A percentile compares a stretch with the other conserved stretches of the same genome.
phyloP scores from a whole-genome alignment of 495 filamentous ascomycete species.

The Penicillium cosmopolitanum region DNA sequence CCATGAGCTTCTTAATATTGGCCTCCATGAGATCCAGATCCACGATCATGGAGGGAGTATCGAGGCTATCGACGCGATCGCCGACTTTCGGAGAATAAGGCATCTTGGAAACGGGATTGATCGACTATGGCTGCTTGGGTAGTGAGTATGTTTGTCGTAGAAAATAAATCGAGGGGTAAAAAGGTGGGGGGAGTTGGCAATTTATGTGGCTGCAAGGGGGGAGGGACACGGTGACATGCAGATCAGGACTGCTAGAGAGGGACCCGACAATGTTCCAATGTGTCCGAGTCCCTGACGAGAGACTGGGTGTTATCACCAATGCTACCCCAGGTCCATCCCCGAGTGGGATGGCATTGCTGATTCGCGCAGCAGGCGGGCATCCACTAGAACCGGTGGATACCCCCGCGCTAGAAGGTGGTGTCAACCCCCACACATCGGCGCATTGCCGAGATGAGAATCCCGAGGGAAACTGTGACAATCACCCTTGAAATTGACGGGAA shows the following conservation, averaged over 20 bases:
- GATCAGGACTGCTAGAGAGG: not conserved
- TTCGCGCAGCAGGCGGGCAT: not conserved
- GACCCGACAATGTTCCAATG: not conserved
- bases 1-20: slow-evolving; percentile 43
- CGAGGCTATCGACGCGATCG: slow-evolving; percentile 31
- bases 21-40: slow-evolving; percentile 55
- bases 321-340: slow-evolving; percentile 2
- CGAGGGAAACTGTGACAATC: not conserved
- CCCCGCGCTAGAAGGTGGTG: not conserved
- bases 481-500: not conserved
- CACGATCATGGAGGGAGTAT: slow-evolving; percentile 52
- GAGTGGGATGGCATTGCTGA: not conserved
- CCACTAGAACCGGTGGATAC: not conserved
- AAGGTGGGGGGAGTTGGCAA: slow-evolving; percentile 1
- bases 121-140: too few species aligned
- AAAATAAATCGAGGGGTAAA: not conserved
- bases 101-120: slow-evolving; percentile 16
- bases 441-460: slow-evolving; percentile 1
- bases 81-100: slow-evolving; percentile 29
- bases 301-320: not conserved
- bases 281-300: not conserved
- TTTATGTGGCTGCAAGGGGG: slow-evolving; percentile 1
- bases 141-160: not conserved
- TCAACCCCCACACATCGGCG: not conserved
- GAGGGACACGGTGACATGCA: slow-evolving; percentile 2